These are phyloP conservation scores for bread wheat (Triticum aestivum) DNA, from an alignment of 176 grass and related monocot genomes.

Conservation along the genomic window DNA sequence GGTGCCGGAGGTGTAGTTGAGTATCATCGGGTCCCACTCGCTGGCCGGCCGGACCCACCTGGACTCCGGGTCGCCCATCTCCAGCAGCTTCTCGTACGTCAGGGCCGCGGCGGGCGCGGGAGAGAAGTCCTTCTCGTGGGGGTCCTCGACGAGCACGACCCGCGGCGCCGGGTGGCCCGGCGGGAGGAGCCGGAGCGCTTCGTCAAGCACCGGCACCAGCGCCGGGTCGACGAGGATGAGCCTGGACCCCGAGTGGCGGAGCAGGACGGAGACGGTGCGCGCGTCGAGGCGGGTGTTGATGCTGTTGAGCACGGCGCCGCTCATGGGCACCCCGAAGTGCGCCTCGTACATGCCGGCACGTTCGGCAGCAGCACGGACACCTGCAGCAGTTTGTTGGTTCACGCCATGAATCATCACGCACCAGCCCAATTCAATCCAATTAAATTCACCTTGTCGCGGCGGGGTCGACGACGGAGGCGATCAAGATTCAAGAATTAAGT, in stretches of 20 bases:
- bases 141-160: constrained; percentile 70
- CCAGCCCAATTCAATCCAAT: neutral
- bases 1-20: constrained; percentile 96
- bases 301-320: constrained; percentile 84
- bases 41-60: constrained; percentile 58
- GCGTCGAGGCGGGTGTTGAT: constrained; percentile 91
- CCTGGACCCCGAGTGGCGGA: constrained; percentile 67
- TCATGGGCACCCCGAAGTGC: constrained; percentile 95
- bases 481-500: neutral
- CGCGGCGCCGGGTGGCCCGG: constrained; percentile 36
- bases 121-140: constrained; percentile 39
- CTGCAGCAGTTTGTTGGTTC: constrained; percentile 6
- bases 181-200: constrained; percentile 57
- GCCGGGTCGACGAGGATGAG: constrained; percentile 66
- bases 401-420: neutral
- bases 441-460: neutral
- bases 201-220: constrained; percentile 41
- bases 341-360: constrained; percentile 94
- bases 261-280: constrained; percentile 71
- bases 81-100: constrained; percentile 70
- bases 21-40: constrained; percentile 90
- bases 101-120: neutral
- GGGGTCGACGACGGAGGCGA: neutral
- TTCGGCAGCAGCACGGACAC: constrained; percentile 85
- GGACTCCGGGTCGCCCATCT: constrained; percentile 65